Percentiles rank a stretch among this genome's conserved stretches.
Conservation (phyloP, 108 stramenopile species). For the Cyclotella cryptica region DNA sequence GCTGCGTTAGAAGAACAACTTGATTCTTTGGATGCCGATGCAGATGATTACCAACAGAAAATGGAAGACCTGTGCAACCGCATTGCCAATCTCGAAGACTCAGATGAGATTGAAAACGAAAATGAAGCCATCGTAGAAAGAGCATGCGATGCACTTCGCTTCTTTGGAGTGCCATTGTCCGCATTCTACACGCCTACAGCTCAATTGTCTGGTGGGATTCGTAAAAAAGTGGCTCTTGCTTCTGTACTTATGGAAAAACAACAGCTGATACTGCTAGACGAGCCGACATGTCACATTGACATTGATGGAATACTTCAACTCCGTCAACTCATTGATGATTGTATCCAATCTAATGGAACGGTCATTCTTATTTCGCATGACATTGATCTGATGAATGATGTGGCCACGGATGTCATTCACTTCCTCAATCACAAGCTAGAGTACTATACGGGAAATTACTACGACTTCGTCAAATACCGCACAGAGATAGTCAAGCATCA, state of each 20-base stretch:
- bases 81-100: constrained; percentile 73
- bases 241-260: constrained; percentile 54
- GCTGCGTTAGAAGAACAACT: constrained; percentile 57
- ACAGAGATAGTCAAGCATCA: constrained; percentile 62
- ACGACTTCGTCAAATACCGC: constrained; percentile 68
- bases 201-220: constrained; percentile 60
- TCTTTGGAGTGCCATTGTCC: constrained; percentile 56
- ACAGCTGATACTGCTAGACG: constrained; percentile 73
- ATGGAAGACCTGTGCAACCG: constrained; percentile 78
- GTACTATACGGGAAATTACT: constrained; percentile 95
- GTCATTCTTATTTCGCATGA: constrained; percentile 95
- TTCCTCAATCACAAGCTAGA: constrained; percentile 72
- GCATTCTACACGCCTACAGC: constrained; percentile 39
- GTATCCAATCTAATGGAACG: constrained; percentile 55
- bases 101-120: constrained; percentile 15
- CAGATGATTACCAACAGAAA: constrained; percentile 49
- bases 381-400: constrained; percentile 91
- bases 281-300: constrained; percentile 88
- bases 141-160: constrained; percentile 54
- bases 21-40: constrained; percentile 35
- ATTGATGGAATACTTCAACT: constrained; percentile 84
- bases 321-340: constrained; percentile 69
- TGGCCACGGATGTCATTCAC: constrained; percentile 90
- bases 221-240: constrained; percentile 71
- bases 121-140: constrained; percentile 15